These are phyloP conservation scores for Leccinum olivaceopallidum DNA, from an alignment of 768 basidiomycete species.

Conservation along the genomic window DNA sequence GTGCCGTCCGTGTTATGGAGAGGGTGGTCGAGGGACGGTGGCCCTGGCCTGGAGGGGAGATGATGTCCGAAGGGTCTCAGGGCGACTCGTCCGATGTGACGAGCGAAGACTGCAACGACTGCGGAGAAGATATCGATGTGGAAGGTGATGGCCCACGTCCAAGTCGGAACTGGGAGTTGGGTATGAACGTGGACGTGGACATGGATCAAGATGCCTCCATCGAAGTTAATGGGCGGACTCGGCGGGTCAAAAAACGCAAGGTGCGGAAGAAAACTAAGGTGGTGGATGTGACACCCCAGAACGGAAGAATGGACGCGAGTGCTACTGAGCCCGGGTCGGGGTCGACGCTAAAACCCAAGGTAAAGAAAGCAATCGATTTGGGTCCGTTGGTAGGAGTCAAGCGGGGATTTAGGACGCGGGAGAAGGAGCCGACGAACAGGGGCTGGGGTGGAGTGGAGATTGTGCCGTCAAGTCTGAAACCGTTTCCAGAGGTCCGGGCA, in stretches of 20 bases:
- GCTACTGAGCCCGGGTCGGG: not conserved
- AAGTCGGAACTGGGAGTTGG: conserved; percentile 20
- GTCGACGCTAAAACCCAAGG: conserved; percentile 2
- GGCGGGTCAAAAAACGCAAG: conserved; percentile 23
- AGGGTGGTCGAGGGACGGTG: conserved; percentile 51
- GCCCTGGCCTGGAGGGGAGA: conserved; percentile 34
- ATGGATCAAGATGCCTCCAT: conserved; percentile 17
- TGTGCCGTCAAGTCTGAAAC: conserved; percentile 26
- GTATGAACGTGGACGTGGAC: conserved; percentile 28
- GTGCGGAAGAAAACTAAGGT: conserved; percentile 17
- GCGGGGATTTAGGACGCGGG: conserved; percentile 63
- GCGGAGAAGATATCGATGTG: conserved; percentile 22
- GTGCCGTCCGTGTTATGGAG: conserved; percentile 64
- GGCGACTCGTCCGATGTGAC: conserved; percentile 17
- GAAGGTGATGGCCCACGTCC: conserved; percentile 22
- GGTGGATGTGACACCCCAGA: conserved; percentile 32
- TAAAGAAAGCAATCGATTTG: conserved; percentile 40
- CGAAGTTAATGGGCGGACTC: conserved; percentile 5
- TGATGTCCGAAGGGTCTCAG: conserved; percentile 24
- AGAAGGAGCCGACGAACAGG: conserved; percentile 54
- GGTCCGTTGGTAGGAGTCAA: conserved; percentile 66
- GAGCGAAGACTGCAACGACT: conserved; percentile 21
- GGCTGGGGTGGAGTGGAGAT: conserved; percentile 68
- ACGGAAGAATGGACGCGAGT: not conserved
- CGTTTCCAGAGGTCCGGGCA: too few species aligned